Evolutionary conservation across 257 asterid genomes (phyloP).

Genomic region (Nicotiana knightiana): DNA sequence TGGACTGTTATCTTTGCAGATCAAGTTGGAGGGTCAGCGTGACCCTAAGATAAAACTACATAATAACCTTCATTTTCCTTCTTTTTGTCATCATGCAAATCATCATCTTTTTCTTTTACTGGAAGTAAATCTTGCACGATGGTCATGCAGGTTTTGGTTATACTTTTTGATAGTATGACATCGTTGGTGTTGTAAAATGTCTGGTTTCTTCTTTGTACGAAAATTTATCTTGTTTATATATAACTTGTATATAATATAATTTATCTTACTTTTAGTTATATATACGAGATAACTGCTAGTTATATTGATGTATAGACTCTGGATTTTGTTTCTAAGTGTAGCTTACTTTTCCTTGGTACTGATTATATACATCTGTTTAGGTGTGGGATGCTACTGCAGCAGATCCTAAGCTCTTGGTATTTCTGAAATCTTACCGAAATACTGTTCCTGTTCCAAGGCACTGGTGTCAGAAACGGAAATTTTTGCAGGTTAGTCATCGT

Average conservation of each 20-base stretch:
- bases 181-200: background rate
- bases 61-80: background rate
- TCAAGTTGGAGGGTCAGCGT: background rate
- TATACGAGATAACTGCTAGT: background rate
- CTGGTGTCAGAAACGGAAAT: conserved; percentile 98
- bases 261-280: too few relatives aligned
- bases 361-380: conserved; percentile 22
- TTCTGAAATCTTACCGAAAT: conserved; percentile 83
- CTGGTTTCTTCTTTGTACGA: background rate
- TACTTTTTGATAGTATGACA: background rate
- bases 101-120: background rate
- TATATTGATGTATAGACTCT: background rate
- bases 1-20: background rate
- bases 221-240: too few relatives aligned
- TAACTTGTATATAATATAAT: too few relatives aligned
- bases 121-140: background rate
- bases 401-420: conserved; percentile 91
- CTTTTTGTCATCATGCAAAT: background rate
- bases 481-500: conserved; percentile 70
- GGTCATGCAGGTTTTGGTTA: background rate
- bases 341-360: background rate
- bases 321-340: background rate
- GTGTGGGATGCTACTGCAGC: conserved; percentile 99
- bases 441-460: conserved; percentile 99
- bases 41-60: background rate